A percentile compares a stretch with the other conserved stretches of the same genome.
Evolutionary conservation across 768 basidiomycete genomes (phyloP).

Genomic region (Hemileccinum rubropunctum): DNA sequence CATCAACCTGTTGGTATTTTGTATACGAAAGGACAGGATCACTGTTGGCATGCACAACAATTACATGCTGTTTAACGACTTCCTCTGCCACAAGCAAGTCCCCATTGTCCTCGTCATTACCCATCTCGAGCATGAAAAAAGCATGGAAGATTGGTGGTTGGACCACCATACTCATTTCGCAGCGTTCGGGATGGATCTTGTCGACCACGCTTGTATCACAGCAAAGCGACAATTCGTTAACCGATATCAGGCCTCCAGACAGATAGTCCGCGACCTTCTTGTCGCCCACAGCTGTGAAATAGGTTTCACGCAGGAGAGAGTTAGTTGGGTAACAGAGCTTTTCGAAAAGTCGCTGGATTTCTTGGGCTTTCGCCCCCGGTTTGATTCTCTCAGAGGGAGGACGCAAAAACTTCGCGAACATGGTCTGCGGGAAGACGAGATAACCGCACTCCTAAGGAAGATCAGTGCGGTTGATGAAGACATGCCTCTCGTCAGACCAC

Average conservation of each 20-base stretch:
- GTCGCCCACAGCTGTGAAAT: slow-evolving; percentile 14
- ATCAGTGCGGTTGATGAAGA: too few relatives aligned
- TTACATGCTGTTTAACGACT: slow-evolving; percentile 33
- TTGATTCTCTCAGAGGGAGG: slow-evolving; percentile 18
- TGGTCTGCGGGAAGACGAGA: slow-evolving; percentile 22
- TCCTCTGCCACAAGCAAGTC: slow-evolving; percentile 32
- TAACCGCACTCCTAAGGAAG: slow-evolving; percentile 12
- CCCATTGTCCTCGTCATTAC: slow-evolving; percentile 31
- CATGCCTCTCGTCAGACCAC: too few relatives aligned
- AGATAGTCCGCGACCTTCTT: slow-evolving; percentile 24
- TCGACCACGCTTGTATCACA: slow-evolving; percentile 36
- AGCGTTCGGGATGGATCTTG: slow-evolving; percentile 19
- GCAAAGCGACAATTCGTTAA: slow-evolving; percentile 27
- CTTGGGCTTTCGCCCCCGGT: slow-evolving; percentile 22
- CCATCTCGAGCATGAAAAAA: slow-evolving; percentile 34
- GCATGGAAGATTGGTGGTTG: slow-evolving; percentile 37
- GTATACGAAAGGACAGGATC: slow-evolving; percentile 33
- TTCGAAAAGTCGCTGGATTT: too few relatives aligned
- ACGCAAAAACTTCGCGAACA: slow-evolving; percentile 25
- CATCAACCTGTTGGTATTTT: slow-evolving; percentile 39
- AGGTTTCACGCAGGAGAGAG: slow-evolving; percentile 22
- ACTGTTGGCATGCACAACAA: slow-evolving; percentile 26
- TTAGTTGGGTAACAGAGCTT: slow-evolving; percentile 24
- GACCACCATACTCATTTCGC: slow-evolving; percentile 23
- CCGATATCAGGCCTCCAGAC: slow-evolving; percentile 23